Base-by-base conservation (phyloP, 306 rosid species). In the Alnus rubra region DNA sequence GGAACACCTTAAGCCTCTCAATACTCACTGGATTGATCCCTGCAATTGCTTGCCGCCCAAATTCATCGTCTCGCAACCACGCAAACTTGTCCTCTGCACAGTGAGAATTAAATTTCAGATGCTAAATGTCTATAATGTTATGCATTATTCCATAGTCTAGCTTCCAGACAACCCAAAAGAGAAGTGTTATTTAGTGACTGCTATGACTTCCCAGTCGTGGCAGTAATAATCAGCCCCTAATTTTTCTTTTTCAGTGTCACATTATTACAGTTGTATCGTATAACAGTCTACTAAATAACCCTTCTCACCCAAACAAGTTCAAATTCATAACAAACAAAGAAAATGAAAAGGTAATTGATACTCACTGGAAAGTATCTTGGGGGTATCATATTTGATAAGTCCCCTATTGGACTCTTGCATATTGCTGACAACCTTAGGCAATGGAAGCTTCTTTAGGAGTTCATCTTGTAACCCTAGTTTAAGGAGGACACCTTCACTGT, bases 1-100 rank as follows among this genome's bases (percentile, higher is more conserved):
- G 99, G 47, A 90, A 95, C 69, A 86, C 97, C 76, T 76, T 35
- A 49, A 95, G 89, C 65, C 82, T 91, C 85, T 95, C 97, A 51
- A 95, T 93, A 80, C 31, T 84, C 49, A 91, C 90, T 54, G 99
- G 99, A 72, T 95, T 95, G 48, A 95, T 78, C 72, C 99, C 99
- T 4, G 99, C 99, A 13, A 95, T 67, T 76, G 92, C 93, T 88
- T 95, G 94, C 2, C 99, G 94, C 18, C 81, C 99, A 77, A 95
- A 95, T 89, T 95, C 99, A 69, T 95, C 99, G 59, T 95, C 99
- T 86, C 99, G 75, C 76, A 92, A 60, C 99, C 99, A 95, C 0
- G 93, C 91, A 64, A 90, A 90, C 86, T 84, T 95, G 85, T 95
- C 99, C 96, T 93, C 98, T 94, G 84, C 86, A 86, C 44, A 49